These are phyloP conservation scores for Stachybotrys elegans DNA, from an alignment of 2,329 filamentous ascomycete genomes.

Conservation along the genomic window DNA sequence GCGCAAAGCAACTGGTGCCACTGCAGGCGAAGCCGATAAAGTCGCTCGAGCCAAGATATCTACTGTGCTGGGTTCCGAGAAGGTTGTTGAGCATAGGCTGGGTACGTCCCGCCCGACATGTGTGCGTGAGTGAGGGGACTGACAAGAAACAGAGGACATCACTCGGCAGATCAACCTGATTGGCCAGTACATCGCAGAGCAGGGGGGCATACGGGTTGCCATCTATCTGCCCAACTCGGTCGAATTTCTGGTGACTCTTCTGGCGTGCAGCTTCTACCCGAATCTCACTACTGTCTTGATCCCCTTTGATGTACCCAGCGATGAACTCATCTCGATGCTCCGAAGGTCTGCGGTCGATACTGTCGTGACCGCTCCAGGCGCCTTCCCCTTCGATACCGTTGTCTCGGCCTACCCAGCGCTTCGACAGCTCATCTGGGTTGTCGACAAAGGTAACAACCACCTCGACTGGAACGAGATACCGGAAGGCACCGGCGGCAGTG, in stretches of 20 bases:
- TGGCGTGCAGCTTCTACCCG: slow-evolving; percentile 81
- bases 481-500: slow-evolving; percentile 64
- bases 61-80: slow-evolving; percentile 73
- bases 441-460: slow-evolving; percentile 83
- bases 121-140: background rate
- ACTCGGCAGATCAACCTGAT: slow-evolving; percentile 85
- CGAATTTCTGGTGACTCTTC: slow-evolving; percentile 76
- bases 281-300: slow-evolving; percentile 79
- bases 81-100: slow-evolving; percentile 66
- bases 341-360: slow-evolving; percentile 71
- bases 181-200: slow-evolving; percentile 68
- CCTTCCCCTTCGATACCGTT: slow-evolving; percentile 74
- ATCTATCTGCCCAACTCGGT: slow-evolving; percentile 91
- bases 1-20: slow-evolving; percentile 62
- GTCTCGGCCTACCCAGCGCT: slow-evolving; percentile 65
- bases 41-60: slow-evolving; percentile 67
- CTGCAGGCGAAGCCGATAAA: slow-evolving; percentile 58
- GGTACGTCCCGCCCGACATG: slow-evolving; percentile 30
- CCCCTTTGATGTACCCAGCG: slow-evolving; percentile 71
- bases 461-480: slow-evolving; percentile 94
- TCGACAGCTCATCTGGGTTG: slow-evolving; percentile 83
- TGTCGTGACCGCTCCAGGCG: slow-evolving; percentile 78
- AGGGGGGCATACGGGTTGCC: slow-evolving; percentile 71
- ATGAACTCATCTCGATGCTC: slow-evolving; percentile 67
- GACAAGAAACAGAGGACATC: slow-evolving; percentile 50